These are phyloP conservation scores for Paramecium sexaurelia DNA, from an alignment of 73 alveolate genomes.

Conservation along the genomic window DNA sequence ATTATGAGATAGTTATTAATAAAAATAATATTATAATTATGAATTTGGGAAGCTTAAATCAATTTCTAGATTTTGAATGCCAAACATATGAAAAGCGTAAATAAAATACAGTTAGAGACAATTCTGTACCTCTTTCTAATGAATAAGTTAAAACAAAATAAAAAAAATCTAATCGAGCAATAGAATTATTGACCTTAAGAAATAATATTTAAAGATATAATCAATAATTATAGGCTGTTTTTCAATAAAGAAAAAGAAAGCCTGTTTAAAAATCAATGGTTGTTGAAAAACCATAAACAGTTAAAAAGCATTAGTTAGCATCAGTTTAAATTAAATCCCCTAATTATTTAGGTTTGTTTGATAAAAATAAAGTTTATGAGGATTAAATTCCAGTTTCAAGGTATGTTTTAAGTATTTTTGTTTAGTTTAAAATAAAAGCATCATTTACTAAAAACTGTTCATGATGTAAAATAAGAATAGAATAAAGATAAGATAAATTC, in stretches of 20 bases:
- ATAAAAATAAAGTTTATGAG: neutral
- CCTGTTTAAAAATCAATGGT: neutral
- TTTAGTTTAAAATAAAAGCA: neutral
- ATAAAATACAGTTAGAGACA: neutral
- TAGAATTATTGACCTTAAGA: neutral
- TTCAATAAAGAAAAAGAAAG: neutral
- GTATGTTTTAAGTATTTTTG: too few species aligned
- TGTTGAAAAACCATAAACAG: conserved; percentile 3
- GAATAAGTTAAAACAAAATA: neutral
- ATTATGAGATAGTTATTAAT: too few species aligned
- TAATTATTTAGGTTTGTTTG: conserved; percentile 28
- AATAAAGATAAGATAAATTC: neutral
- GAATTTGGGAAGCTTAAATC: neutral
- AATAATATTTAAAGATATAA: neutral
- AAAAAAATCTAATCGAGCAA: neutral
- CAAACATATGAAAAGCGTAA: neutral
- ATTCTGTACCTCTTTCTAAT: neutral
- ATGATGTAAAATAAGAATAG: neutral
- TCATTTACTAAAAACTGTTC: neutral
- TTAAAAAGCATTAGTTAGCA: neutral
- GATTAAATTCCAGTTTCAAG: neutral
- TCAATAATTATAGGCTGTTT: neutral
- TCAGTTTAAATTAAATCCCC: neutral
- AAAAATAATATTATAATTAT: neutral
- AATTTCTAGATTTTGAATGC: neutral